Conservation (phyloP, 192 early-diverging fungal genomes). For the Backusella morwellensis region DNA sequence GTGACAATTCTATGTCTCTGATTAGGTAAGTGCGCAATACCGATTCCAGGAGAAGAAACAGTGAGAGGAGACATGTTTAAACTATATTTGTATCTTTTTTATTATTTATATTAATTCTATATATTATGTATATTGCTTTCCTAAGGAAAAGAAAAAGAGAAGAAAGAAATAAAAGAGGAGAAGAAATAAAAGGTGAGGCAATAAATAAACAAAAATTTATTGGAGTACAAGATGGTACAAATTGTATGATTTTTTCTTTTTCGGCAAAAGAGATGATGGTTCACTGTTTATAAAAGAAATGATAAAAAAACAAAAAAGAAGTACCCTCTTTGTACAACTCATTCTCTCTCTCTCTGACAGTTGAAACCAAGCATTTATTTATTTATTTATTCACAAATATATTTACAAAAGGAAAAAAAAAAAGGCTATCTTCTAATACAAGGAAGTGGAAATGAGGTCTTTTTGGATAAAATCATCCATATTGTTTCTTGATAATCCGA, state of each 20-base stretch:
- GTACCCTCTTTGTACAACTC: background rate
- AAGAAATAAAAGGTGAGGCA: background rate
- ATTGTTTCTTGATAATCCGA: constrained; percentile 6
- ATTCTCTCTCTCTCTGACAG: no score
- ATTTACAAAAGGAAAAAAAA: background rate
- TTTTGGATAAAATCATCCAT: constrained; percentile 24
- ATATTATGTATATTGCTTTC: background rate
- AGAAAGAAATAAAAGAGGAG: background rate
- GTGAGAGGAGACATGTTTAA: constrained; percentile 22
- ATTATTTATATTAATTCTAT: background rate
- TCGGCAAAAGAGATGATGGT: constrained; percentile 6
- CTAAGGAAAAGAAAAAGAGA: background rate
- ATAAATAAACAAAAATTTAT: background rate
- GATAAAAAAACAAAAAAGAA: background rate
- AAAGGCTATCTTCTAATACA: background rate
- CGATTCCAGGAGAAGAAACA: constrained; percentile 45
- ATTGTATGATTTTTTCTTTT: constrained; percentile 7
- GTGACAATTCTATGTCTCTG: constrained; percentile 90
- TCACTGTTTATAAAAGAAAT: background rate
- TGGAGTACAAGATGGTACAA: constrained; percentile 4
- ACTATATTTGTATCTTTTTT: background rate
- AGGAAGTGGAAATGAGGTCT: constrained; percentile 17
- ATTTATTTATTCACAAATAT: background rate
- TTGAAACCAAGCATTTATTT: no score
- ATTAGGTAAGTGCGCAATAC: constrained; percentile 92